A percentile compares a stretch with the other conserved stretches of the same genome.
Evolutionary conservation across 306 rosid species (phyloP).

Genomic region (Datisca glomerata): DNA sequence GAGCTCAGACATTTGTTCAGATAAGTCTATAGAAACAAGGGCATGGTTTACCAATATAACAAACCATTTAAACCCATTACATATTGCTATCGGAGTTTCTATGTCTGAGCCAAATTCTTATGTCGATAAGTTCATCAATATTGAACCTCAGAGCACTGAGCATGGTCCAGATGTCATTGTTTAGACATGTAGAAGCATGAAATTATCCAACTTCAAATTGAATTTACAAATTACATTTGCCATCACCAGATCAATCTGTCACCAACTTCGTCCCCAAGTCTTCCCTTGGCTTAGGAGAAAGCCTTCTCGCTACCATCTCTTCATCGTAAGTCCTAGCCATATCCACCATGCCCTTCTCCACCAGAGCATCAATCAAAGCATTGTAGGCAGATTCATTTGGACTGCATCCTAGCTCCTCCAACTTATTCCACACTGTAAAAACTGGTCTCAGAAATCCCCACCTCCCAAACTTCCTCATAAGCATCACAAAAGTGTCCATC

Average conservation of each 20-base stretch:
- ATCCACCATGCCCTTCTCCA: conserved; percentile 66
- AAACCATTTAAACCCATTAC: too few species aligned
- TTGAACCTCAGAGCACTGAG: too few species aligned
- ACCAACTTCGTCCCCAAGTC: conserved; percentile 41
- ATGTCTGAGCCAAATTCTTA: too few species aligned
- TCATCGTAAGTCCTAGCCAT: conserved; percentile 69
- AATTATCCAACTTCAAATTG: neutral
- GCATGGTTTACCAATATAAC: too few species aligned
- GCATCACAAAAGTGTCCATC: conserved; percentile 75
- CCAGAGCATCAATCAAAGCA: conserved; percentile 72
- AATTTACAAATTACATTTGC: neutral
- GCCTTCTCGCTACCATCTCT: conserved; percentile 79
- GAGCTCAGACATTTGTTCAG: too few species aligned
- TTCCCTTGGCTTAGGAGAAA: conserved; percentile 69
- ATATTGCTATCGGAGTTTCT: too few species aligned
- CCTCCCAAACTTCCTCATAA: conserved; percentile 72
- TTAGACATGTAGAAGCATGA: neutral
- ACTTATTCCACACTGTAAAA: conserved; percentile 59
- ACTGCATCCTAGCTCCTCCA: conserved; percentile 69
- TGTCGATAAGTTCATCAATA: too few species aligned
- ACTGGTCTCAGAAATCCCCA: conserved; percentile 90
- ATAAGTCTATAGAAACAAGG: too few species aligned
- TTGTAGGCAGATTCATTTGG: conserved; percentile 74
- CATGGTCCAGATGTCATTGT: too few species aligned
- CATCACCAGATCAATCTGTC: neutral